Percentiles rank a stretch among this genome's conserved stretches.
Conservation (phyloP, 305 asterid genomes). For the Nicotiana rustica region DNA sequence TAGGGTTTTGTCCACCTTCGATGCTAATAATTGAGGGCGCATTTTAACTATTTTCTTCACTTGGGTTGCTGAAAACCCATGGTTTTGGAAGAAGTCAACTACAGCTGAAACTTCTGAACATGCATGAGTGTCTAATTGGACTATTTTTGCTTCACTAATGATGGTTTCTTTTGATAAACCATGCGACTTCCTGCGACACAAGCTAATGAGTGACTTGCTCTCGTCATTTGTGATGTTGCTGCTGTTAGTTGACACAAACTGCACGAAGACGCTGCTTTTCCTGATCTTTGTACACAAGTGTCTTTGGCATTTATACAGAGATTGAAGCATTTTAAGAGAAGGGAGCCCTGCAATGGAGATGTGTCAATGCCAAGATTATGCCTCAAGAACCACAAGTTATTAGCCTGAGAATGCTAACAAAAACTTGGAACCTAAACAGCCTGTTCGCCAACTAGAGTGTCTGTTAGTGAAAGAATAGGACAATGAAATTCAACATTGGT, state of each 20-base stretch:
- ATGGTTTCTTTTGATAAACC: constrained; percentile 1
- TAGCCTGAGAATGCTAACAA: constrained; percentile 21
- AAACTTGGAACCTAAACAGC: not conserved
- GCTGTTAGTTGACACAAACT: constrained; percentile 28
- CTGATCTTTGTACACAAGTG: constrained; percentile 29
- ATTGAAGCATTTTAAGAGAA: constrained; percentile 25
- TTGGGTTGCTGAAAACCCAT: constrained; percentile 30
- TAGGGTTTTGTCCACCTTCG: constrained; percentile 24
- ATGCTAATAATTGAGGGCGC: not conserved
- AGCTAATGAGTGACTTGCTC: constrained; percentile 23
- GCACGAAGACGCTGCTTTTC: constrained; percentile 1
- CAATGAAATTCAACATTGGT: not conserved
- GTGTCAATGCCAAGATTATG: constrained; percentile 22
- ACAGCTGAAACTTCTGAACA: constrained; percentile 26
- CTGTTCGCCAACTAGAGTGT: not conserved
- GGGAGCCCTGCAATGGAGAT: constrained; percentile 10
- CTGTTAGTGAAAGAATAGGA: not conserved
- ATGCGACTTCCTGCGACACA: not conserved
- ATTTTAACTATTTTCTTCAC: not conserved
- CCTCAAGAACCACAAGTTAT: constrained; percentile 23
- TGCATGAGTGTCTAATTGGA: constrained; percentile 8
- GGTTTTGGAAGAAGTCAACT: not conserved
- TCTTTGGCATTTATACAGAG: constrained; percentile 27
- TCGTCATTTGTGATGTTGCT: not conserved
- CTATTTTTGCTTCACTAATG: constrained; percentile 1